Conservation (phyloP, 768 basidiomycete species). For the Cystofilobasidium macerans region DNA sequence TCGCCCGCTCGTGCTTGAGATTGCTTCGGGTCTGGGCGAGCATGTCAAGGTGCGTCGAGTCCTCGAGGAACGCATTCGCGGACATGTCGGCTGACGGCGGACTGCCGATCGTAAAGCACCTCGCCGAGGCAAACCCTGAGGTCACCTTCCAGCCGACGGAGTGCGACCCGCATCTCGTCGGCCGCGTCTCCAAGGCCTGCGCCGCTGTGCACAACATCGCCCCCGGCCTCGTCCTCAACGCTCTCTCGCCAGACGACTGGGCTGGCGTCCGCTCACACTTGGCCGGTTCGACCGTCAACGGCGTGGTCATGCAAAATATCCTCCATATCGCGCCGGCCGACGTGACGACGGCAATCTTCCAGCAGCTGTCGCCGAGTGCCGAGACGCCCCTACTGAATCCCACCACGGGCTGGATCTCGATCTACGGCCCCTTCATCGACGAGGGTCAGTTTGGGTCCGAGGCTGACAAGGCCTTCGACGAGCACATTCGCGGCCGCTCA, state of each 20-base stretch:
- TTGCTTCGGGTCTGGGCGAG: conserved; percentile 20
- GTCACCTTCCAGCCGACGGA: conserved; percentile 12
- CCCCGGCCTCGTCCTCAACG: background rate
- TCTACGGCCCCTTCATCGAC: conserved; percentile 18
- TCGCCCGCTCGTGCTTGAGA: conserved; percentile 9
- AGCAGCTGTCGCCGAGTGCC: background rate
- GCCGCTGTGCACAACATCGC: background rate
- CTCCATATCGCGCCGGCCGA: conserved; percentile 12
- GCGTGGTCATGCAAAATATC: conserved; percentile 12
- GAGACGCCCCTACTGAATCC: background rate
- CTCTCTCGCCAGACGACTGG: conserved; percentile 1
- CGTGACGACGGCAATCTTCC: conserved; percentile 11
- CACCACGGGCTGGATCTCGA: background rate
- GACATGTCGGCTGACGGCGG: background rate
- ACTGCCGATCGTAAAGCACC: background rate
- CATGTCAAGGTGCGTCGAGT: conserved; percentile 2
- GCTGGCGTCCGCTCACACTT: background rate
- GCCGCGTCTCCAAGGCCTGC: background rate
- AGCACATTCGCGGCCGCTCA: conserved; percentile 1
- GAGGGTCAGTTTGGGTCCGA: conserved; percentile 2
- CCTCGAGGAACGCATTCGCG: too few species aligned
- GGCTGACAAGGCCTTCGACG: conserved; percentile 12
- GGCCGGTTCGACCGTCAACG: background rate
- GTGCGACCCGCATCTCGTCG: conserved; percentile 8
- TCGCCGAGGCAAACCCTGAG: conserved; percentile 5